Percentiles rank a stretch among this genome's conserved stretches.
These are phyloP conservation scores for Starmerella potacharoeniae DNA, from an alignment of 805 yeast genomes.

Conservation along the genomic window DNA sequence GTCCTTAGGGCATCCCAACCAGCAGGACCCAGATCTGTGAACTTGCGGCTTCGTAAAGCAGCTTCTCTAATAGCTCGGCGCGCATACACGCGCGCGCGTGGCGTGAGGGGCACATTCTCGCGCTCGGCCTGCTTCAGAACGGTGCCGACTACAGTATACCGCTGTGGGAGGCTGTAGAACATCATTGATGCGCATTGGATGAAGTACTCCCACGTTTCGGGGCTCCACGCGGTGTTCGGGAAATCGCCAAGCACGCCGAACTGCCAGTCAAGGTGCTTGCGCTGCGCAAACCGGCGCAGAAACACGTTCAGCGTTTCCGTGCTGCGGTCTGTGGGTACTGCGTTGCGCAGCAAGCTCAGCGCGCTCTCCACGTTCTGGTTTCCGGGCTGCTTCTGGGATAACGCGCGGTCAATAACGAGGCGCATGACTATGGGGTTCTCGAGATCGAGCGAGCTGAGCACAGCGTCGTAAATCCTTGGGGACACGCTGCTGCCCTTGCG, in stretches of 20 bases:
- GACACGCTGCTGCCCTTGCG: not conserved
- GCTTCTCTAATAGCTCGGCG: conserved; percentile 2
- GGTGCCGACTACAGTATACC: conserved; percentile 13
- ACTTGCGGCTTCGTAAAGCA: not conserved
- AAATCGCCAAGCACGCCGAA: conserved; percentile 14
- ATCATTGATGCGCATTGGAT: conserved; percentile 10
- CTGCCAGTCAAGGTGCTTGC: conserved; percentile 19
- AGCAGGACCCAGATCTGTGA: conserved; percentile 9
- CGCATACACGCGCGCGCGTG: conserved; percentile 13
- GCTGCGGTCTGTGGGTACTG: not conserved
- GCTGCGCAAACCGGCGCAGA: conserved; percentile 10
- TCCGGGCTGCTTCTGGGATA: not conserved
- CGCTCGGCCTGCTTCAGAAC: conserved; percentile 13
- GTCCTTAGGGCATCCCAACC: conserved; percentile 2
- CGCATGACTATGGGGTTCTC: conserved; percentile 6
- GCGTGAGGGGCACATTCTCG: conserved; percentile 8
- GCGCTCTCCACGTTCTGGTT: conserved; percentile 14
- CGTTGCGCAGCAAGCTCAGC: not conserved
- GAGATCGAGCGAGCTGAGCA: conserved; percentile 4
- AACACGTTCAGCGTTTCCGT: conserved; percentile 11
- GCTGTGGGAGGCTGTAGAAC: not conserved
- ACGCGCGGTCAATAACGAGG: conserved; percentile 5
- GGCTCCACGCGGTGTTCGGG: conserved; percentile 8
- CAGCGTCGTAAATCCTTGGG: not conserved
- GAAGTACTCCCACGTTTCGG: conserved; percentile 12